A percentile compares a stretch with the other conserved stretches of the same genome.
Conservation (phyloP, 192 early-diverging fungal species). For the Linnemannia exigua region DNA sequence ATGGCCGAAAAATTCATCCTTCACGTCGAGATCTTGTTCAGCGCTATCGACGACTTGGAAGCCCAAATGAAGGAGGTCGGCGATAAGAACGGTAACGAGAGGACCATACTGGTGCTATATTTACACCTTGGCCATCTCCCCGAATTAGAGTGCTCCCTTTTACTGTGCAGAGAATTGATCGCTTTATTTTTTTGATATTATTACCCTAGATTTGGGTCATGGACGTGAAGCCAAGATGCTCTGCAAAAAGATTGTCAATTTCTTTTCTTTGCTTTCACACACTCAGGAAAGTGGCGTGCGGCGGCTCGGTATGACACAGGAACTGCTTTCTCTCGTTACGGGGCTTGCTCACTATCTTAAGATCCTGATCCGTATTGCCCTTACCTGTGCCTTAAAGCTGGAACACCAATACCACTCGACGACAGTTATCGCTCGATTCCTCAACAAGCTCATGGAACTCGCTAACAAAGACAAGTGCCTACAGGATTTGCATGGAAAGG, state of each 20-base stretch:
- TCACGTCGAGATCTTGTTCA: slow-evolving; percentile 94
- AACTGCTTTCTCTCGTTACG: slow-evolving; percentile 91
- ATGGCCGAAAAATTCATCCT: slow-evolving; percentile 90
- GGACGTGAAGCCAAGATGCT: slow-evolving; percentile 95
- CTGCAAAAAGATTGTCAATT: slow-evolving; percentile 94
- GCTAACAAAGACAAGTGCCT: slow-evolving; percentile 70
- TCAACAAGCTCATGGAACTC: slow-evolving; percentile 85
- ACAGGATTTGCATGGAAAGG: slow-evolving; percentile 40
- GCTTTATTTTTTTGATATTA: background rate
- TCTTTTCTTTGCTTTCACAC: slow-evolving; percentile 91
- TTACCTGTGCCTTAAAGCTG: slow-evolving; percentile 88
- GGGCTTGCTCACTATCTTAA: slow-evolving; percentile 94
- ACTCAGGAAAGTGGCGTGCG: slow-evolving; percentile 71
- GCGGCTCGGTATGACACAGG: slow-evolving; percentile 79
- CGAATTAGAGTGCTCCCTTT: background rate
- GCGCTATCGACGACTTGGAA: slow-evolving; percentile 90
- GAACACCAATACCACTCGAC: slow-evolving; percentile 69
- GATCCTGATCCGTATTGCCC: slow-evolving; percentile 87
- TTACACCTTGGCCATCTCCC: background rate
- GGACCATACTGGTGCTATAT: background rate
- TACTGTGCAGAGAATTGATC: background rate
- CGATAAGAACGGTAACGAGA: slow-evolving; percentile 27
- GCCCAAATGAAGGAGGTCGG: slow-evolving; percentile 58
- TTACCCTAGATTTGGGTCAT: slow-evolving; percentile 60
- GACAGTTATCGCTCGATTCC: slow-evolving; percentile 73